A percentile compares a stretch with the other conserved stretches of the same genome.
These are phyloP conservation scores for Verticillium dahliae DNA, from an alignment of 2,329 filamentous ascomycete genomes.

Conservation along the genomic window DNA sequence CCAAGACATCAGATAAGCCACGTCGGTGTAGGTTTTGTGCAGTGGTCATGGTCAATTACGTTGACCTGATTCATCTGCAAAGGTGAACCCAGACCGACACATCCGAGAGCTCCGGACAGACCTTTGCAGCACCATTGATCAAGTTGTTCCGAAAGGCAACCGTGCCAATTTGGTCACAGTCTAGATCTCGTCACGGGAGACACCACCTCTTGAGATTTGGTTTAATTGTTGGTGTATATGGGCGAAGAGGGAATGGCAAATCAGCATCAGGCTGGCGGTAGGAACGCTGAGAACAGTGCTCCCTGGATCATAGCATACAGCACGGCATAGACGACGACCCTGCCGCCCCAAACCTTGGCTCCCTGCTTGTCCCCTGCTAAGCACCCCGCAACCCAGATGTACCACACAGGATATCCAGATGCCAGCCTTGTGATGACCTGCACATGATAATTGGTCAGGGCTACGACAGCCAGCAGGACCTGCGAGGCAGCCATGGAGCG, in stretches of 20 bases:
- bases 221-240: not conserved
- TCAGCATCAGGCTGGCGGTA: conserved; percentile 70
- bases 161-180: no score
- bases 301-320: conserved; percentile 81
- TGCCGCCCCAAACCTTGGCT: conserved; percentile 22
- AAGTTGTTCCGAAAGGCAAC: no score
- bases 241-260: not conserved
- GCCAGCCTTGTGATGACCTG: conserved; percentile 89
- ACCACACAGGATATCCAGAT: conserved; percentile 86
- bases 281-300: conserved; percentile 78
- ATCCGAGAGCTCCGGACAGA: no score
- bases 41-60: no score
- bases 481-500: conserved; percentile 65
- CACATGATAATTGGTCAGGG: conserved; percentile 78
- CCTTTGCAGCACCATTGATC: no score
- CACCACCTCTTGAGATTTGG: not conserved
- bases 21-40: no score
- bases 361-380: conserved; percentile 26
- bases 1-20: no score
- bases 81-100: no score
- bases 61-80: no score
- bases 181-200: no score
- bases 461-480: conserved; percentile 61
- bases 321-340: conserved; percentile 60
- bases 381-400: conserved; percentile 64